Percentiles rank a stretch among this genome's conserved stretches.
These are phyloP conservation scores for Pyrenochaeta sp. DNA, from an alignment of 2,329 filamentous ascomycete genomes.

Conservation along the genomic window DNA sequence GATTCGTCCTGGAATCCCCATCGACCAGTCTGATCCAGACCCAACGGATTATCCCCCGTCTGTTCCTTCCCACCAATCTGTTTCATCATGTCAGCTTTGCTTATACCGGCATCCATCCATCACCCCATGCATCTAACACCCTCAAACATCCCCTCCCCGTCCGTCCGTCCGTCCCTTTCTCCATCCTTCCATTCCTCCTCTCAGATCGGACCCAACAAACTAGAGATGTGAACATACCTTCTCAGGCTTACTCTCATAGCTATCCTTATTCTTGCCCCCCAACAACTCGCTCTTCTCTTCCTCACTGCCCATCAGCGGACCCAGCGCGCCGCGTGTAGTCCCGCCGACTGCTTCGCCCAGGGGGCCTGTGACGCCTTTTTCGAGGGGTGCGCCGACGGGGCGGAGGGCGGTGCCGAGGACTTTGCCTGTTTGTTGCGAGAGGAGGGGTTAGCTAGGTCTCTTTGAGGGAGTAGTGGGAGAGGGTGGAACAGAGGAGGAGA, in stretches of 20 bases:
- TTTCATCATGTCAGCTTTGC: too few relatives aligned
- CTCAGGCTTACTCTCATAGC: slow-evolving; percentile 45
- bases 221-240: slow-evolving; percentile 9
- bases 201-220: too few relatives aligned
- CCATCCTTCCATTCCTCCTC: too few relatives aligned
- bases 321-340: slow-evolving; percentile 46
- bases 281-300: slow-evolving; percentile 48
- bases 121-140: too few relatives aligned
- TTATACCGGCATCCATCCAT: too few relatives aligned
- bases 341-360: slow-evolving; percentile 49
- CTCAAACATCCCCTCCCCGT: too few relatives aligned
- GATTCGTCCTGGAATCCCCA: slow-evolving; percentile 48
- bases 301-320: slow-evolving; percentile 45
- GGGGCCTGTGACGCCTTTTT: slow-evolving; percentile 47
- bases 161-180: too few relatives aligned
- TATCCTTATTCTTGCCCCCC: slow-evolving; percentile 52
- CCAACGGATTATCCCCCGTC: slow-evolving; percentile 51
- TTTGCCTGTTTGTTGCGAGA: slow-evolving; percentile 33
- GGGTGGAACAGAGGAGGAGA: background rate
- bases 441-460: slow-evolving; percentile 1
- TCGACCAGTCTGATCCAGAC: slow-evolving; percentile 49
- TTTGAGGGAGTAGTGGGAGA: background rate
- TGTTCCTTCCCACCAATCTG: slow-evolving; percentile 50
- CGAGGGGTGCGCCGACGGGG: slow-evolving; percentile 50
- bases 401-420: slow-evolving; percentile 49